phyloP scores from a whole-genome alignment of 306 rosid species.

The Medicago lupulina region DNA sequence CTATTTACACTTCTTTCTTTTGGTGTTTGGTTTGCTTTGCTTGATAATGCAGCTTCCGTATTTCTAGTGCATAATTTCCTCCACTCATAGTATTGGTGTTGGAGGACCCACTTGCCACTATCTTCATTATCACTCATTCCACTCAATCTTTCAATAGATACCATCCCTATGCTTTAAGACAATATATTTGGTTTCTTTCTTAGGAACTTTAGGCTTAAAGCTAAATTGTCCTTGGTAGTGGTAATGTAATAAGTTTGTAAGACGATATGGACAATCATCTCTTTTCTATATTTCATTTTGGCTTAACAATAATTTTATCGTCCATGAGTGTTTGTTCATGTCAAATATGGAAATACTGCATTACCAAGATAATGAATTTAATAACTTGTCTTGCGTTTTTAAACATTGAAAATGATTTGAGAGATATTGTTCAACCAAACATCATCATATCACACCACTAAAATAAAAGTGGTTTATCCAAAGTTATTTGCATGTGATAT shows the following conservation, averaged over 20 bases:
- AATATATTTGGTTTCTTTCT: conserved; percentile 32
- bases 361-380: not conserved
- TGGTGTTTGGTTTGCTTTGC: conserved; percentile 45
- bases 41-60: conserved; percentile 73
- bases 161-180: conserved; percentile 34
- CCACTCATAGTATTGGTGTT: conserved; percentile 57
- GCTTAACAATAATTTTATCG: not conserved
- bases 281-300: conserved; percentile 6
- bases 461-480: not conserved
- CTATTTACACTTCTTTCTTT: not conserved
- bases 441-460: not conserved
- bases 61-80: conserved; percentile 46
- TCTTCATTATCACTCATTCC: conserved; percentile 48
- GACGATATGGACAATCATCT: conserved; percentile 1
- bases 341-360: not conserved
- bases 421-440: not conserved
- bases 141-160: conserved; percentile 35
- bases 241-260: conserved; percentile 5
- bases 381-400: not conserved
- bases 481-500: not conserved
- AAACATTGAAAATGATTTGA: not conserved
- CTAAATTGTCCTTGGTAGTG: not conserved
- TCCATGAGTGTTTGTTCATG: not conserved
- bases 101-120: conserved; percentile 58
- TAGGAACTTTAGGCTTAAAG: not conserved